Evolutionary conservation across 495 filamentous ascomycete species (phyloP).

Genomic region (Penicillium samsonianum): DNA sequence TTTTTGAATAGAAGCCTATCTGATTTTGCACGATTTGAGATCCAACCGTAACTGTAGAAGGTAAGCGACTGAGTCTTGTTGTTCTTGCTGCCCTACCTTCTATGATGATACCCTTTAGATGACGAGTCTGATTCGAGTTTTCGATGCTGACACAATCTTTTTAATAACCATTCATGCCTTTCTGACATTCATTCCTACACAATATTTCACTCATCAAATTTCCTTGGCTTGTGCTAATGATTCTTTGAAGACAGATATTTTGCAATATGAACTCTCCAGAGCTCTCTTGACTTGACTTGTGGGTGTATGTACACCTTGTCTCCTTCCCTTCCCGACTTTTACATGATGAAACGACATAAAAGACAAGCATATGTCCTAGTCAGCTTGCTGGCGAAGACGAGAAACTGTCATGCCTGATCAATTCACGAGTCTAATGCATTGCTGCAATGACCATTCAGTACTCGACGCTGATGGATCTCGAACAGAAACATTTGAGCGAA

Average conservation of each 20-base stretch:
- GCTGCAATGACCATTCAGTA: constrained; percentile 22
- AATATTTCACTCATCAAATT: constrained; percentile 14
- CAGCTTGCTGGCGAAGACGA: constrained; percentile 52
- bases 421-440: constrained; percentile 24
- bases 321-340: constrained; percentile 13
- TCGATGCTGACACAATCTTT: constrained; percentile 59
- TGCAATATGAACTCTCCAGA: not conserved
- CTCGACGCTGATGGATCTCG: constrained; percentile 35
- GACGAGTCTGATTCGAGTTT: constrained; percentile 65
- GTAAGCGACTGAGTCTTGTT: constrained; percentile 23
- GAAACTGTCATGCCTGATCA: constrained; percentile 50
- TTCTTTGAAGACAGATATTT: constrained; percentile 18
- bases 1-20: constrained; percentile 21
- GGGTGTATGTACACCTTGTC: constrained; percentile 38
- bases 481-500: constrained; percentile 10
- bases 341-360: constrained; percentile 55
- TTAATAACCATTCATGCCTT: constrained; percentile 60
- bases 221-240: constrained; percentile 30
- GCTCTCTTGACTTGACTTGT: constrained; percentile 11
- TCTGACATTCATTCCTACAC: constrained; percentile 39
- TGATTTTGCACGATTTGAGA: not conserved
- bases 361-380: constrained; percentile 66
- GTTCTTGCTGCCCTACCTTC: constrained; percentile 22
- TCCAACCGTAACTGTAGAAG: constrained; percentile 21
- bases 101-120: constrained; percentile 58